These are phyloP conservation scores for Rhizopogon sp. DNA, from an alignment of 768 basidiomycete species.

Conservation along the genomic window DNA sequence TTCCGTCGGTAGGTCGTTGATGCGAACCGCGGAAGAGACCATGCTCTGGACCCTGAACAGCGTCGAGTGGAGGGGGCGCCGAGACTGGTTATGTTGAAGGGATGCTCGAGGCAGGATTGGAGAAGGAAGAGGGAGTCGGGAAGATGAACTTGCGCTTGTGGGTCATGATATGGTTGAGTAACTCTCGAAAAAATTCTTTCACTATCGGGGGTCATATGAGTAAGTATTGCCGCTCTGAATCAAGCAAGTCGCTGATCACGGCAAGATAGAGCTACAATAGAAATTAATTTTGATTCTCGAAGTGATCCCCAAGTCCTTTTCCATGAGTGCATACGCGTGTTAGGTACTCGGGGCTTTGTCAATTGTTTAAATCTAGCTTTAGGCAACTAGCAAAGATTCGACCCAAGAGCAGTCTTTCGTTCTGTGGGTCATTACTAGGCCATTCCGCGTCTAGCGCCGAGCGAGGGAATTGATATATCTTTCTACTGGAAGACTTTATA, in stretches of 20 bases:
- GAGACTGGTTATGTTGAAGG: not conserved
- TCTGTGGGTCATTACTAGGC: no score
- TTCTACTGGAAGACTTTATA: no score
- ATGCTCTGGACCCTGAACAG: not conserved
- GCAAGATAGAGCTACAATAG: not conserved
- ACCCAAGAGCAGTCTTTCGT: no score
- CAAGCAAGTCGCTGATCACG: constrained; percentile 1
- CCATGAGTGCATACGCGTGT: not conserved
- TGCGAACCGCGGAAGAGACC: not conserved
- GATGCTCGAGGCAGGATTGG: not conserved
- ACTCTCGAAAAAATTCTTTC: constrained; percentile 6
- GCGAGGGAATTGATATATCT: no score
- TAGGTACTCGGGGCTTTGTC: not conserved
- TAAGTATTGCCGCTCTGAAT: constrained; percentile 1
- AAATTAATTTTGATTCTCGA: not conserved
- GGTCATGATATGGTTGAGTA: constrained; percentile 4
- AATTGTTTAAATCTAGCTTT: not conserved
- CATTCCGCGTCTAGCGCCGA: no score
- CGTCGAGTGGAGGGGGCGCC: not conserved
- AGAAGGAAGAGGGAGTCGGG: not conserved
- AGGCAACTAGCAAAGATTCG: not conserved
- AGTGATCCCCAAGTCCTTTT: no score
- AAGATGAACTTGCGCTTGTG: not conserved
- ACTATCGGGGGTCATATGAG: constrained; percentile 5
- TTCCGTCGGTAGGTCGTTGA: constrained; percentile 51